Conservation (phyloP, 2,329 filamentous ascomycete genomes). For the Ceratocystis papillata region DNA sequence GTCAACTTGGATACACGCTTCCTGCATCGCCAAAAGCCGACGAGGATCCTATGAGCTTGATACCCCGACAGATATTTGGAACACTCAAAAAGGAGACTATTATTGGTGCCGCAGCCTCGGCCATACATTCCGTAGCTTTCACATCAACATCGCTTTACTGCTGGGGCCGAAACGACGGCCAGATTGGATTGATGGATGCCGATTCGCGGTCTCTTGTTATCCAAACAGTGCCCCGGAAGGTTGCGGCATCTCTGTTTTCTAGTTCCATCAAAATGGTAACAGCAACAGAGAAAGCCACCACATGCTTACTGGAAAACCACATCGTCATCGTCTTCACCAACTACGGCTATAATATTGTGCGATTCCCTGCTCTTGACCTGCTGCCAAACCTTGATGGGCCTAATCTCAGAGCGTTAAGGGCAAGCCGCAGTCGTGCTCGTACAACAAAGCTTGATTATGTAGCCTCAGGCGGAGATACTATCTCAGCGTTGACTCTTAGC, state of each 20-base stretch:
- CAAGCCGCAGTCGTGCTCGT: constrained; percentile 50
- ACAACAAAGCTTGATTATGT: constrained; percentile 56
- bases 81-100: constrained; percentile 77
- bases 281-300: constrained; percentile 82
- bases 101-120: constrained; percentile 73
- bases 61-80: constrained; percentile 82
- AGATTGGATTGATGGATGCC: constrained; percentile 87
- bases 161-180: constrained; percentile 91
- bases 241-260: constrained; percentile 72
- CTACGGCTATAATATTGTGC: constrained; percentile 86
- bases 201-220: constrained; percentile 81
- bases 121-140: constrained; percentile 83
- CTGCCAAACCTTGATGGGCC: constrained; percentile 46
- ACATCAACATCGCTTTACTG: constrained; percentile 74
- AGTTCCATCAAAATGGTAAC: constrained; percentile 66
- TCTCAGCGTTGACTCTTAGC: constrained; percentile 71
- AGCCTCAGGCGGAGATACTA: constrained; percentile 77
- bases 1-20: constrained; percentile 75
- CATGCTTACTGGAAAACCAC: constrained; percentile 71
- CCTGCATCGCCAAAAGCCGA: constrained; percentile 57
- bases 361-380: constrained; percentile 63
- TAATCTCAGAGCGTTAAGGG: constrained; percentile 27
- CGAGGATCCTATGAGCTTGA: constrained; percentile 70
- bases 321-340: constrained; percentile 92
- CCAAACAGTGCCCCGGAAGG: constrained; percentile 73